Base-by-base conservation (phyloP, 2,329 filamentous ascomycete species). In the Stagonosporopsis vannaccii region DNA sequence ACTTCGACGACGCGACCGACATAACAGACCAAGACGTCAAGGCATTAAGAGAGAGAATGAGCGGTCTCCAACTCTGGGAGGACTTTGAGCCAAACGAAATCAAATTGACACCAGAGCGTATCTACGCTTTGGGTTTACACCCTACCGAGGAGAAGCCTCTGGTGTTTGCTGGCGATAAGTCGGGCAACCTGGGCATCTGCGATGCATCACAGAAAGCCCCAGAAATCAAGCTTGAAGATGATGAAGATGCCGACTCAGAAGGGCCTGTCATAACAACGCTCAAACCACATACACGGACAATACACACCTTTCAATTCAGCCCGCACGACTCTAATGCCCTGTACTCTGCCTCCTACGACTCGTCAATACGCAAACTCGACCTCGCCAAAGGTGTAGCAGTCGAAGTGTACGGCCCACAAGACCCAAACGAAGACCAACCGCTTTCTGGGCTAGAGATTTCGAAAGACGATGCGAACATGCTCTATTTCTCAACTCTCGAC, bases 141-240 rank as follows among this genome's bases (percentile, higher is more conserved):
- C 95, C 95, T 0, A 93, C 88, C 0, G 82, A 87, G 55, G 87
- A 93, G 2, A 98, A 98, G 68, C 87, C 93, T 0, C 81, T 99
- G 2, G 84, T 98, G 1, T 96, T 99, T 71, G 94, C 94, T 0
- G 94, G 94, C 11, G 95, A 99, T 69, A 99, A 99, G 73, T 84
- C 96, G 62, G 94, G 95, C 1, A 90, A 92, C 22, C 82, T 98
- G 56, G 95, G 95, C 0, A 86, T 99, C 1, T 94, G 97, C 51
- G 94, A 99, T 71, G 92, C 89, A 1, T 93, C 90, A 0, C 92
- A 96, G 63, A 84, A 84, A 2, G 79, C 80, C 2, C 70, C 83
- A 4, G 78, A 80, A 59, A 75, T 81, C 46, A 78, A 80, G 28
- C 75, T 74, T 15, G 86, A 87, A 53, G 87, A 90, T 8, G 85